Evolutionary conservation across 208 protist genomes (phyloP).

Genomic region (Wallacemonas sp.): DNA sequence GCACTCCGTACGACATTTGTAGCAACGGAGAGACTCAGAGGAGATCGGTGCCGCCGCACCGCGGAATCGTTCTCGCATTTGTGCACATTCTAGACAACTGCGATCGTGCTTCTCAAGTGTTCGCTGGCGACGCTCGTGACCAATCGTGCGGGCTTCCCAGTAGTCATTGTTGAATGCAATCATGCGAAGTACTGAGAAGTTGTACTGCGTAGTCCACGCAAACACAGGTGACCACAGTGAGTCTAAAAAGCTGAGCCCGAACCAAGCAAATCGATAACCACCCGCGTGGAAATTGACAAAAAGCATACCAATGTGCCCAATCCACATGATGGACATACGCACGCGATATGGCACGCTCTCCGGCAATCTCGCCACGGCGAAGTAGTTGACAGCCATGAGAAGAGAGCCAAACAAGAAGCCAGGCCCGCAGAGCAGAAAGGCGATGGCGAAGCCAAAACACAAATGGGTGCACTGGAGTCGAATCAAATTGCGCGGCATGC

Average conservation of each 20-base stretch:
- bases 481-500: slow-evolving; percentile 6
- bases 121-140: slow-evolving; percentile 14
- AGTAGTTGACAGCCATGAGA: slow-evolving; percentile 63
- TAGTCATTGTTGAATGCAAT: slow-evolving; percentile 73
- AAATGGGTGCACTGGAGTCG: slow-evolving; percentile 44
- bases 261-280: slow-evolving; percentile 44
- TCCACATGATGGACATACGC: slow-evolving; percentile 54
- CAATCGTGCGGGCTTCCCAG: slow-evolving; percentile 29
- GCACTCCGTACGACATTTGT: slow-evolving; percentile 47
- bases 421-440: slow-evolving; percentile 37
- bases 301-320: slow-evolving; percentile 39
- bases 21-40: slow-evolving; percentile 38
- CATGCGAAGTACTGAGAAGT: slow-evolving; percentile 73
- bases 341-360: slow-evolving; percentile 28
- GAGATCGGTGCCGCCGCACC: background rate
- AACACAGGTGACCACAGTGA: slow-evolving; percentile 23
- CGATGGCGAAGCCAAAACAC: slow-evolving; percentile 31
- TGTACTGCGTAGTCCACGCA: slow-evolving; percentile 71
- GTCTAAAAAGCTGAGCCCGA: slow-evolving; percentile 41
- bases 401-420: slow-evolving; percentile 36
- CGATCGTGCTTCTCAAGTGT: slow-evolving; percentile 28
- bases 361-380: slow-evolving; percentile 36
- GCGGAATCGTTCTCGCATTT: slow-evolving; percentile 27
- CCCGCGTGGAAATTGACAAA: slow-evolving; percentile 39
- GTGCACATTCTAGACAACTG: slow-evolving; percentile 43